Percentiles rank a stretch among this genome's conserved stretches.
Evolutionary conservation across 768 basidiomycete genomes (phyloP).

Genomic region (Russula abietina): DNA sequence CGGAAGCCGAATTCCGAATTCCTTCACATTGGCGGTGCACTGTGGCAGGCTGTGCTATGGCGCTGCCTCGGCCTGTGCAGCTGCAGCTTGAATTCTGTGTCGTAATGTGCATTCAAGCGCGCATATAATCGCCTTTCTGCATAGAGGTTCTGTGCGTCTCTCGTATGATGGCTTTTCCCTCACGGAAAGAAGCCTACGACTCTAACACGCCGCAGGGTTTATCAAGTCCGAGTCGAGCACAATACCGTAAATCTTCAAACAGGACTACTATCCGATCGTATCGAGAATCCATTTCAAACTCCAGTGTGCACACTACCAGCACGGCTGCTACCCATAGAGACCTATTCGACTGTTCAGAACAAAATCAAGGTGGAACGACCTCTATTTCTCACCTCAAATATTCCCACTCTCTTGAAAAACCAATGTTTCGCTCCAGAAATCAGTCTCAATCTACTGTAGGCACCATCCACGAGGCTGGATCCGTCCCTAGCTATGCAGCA

Average conservation of each 20-base stretch:
- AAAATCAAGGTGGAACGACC: background rate
- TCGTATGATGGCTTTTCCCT: background rate
- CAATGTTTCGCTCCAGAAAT: slow-evolving; percentile 1
- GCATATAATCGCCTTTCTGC: too few species aligned
- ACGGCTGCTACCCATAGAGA: too few species aligned
- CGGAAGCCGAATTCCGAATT: too few species aligned
- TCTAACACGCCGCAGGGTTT: background rate
- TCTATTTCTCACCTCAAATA: too few species aligned
- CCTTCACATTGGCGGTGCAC: too few species aligned
- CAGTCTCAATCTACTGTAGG: slow-evolving; percentile 30
- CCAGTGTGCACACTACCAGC: background rate
- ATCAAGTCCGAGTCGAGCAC: background rate
- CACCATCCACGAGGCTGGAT: slow-evolving; percentile 36
- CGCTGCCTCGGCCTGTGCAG: too few species aligned
- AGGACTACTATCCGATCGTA: background rate
- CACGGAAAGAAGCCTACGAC: background rate
- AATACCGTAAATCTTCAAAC: too few species aligned
- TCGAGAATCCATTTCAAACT: background rate
- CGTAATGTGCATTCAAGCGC: too few species aligned
- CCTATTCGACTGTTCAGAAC: background rate
- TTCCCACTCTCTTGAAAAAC: too few species aligned
- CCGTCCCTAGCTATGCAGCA: slow-evolving; percentile 22
- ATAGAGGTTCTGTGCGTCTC: background rate
- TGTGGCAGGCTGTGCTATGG: too few species aligned
- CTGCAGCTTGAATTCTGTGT: too few species aligned